A percentile compares a stretch with the other conserved stretches of the same genome.
phyloP scores from a whole-genome alignment of 352 stramenopile species.

The Pythium scleroteichum region DNA sequence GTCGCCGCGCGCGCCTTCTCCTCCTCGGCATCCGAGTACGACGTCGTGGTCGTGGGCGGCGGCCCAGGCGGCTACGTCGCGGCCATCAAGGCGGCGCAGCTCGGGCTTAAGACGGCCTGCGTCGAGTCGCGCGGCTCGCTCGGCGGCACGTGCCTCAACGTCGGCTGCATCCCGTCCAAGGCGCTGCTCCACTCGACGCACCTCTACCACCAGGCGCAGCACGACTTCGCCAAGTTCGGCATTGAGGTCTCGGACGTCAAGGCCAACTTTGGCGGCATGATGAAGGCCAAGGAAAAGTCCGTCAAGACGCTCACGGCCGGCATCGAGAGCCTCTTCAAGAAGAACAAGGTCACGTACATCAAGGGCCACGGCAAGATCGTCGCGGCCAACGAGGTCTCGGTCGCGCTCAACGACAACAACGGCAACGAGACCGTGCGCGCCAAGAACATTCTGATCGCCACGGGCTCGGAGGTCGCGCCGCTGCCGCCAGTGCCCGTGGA shows the following conservation, averaged over 20 bases:
- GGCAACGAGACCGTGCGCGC: constrained; percentile 92
- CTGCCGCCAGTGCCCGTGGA: constrained; percentile 96
- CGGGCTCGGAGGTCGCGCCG: constrained; percentile 89
- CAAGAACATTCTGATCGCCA: constrained; percentile 97
- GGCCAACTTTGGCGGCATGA: constrained; percentile 96
- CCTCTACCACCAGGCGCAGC: constrained; percentile 95
- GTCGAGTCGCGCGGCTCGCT: constrained; percentile 96
- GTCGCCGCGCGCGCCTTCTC: constrained; percentile 51
- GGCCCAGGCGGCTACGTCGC: constrained; percentile 98
- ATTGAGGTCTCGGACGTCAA: constrained; percentile 90
- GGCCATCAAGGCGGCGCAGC: constrained; percentile 97
- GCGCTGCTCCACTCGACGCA: constrained; percentile 96
- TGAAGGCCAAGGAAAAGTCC: constrained; percentile 95
- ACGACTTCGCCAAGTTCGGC: constrained; percentile 96
- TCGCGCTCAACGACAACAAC: constrained; percentile 89
- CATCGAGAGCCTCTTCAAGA: constrained; percentile 99
- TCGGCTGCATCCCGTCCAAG: constrained; percentile 99
- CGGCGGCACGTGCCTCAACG: constrained; percentile 98
- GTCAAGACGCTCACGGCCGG: constrained; percentile 95
- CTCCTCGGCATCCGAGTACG: constrained; percentile 53
- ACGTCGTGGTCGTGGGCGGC: constrained; percentile 92
- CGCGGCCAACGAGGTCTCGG: constrained; percentile 90
- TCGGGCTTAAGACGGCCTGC: constrained; percentile 98
- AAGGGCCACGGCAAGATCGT: constrained; percentile 96
- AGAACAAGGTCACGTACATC: constrained; percentile 99